Evolutionary conservation across 2,329 filamentous ascomycete species (phyloP).

Genomic region (Colletotrichum coccodes): DNA sequence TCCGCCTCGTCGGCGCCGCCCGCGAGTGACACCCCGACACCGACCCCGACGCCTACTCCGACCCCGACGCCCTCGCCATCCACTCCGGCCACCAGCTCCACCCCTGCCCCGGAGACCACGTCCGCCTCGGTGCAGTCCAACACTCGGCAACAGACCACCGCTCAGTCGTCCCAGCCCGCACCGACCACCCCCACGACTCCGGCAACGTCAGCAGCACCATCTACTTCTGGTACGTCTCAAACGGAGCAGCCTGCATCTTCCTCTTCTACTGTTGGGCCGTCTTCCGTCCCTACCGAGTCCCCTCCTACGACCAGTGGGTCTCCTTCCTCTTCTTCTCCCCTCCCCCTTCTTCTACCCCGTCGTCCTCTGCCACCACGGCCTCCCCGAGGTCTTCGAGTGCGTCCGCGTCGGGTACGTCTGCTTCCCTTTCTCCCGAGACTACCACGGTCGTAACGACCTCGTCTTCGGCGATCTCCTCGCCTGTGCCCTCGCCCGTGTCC

Average conservation of each 20-base stretch:
- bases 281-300: slow-evolving; percentile 34
- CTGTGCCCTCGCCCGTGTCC: neutral
- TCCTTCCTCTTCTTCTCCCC: slow-evolving; percentile 35
- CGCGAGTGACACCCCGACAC: slow-evolving; percentile 33
- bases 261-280: slow-evolving; percentile 43
- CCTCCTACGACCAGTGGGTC: slow-evolving; percentile 33
- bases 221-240: slow-evolving; percentile 40
- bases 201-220: slow-evolving; percentile 40
- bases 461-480: slow-evolving; percentile 28
- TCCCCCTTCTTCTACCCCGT: slow-evolving; percentile 41
- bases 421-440: slow-evolving; percentile 34
- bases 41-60: slow-evolving; percentile 37
- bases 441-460: slow-evolving; percentile 32
- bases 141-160: slow-evolving; percentile 17
- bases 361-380: slow-evolving; percentile 35
- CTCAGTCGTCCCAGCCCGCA: slow-evolving; percentile 28
- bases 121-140: slow-evolving; percentile 22
- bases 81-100: slow-evolving; percentile 20
- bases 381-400: slow-evolving; percentile 31
- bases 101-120: slow-evolving; percentile 21
- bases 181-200: slow-evolving; percentile 37
- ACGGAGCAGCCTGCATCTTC: slow-evolving; percentile 35
- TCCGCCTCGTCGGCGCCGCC: slow-evolving; percentile 10
- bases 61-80: slow-evolving; percentile 30
- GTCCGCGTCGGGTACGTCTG: slow-evolving; percentile 35